These are phyloP conservation scores for Davidsoniella neocaledoniae DNA, from an alignment of 2,329 filamentous ascomycete species.

Conservation along the genomic window DNA sequence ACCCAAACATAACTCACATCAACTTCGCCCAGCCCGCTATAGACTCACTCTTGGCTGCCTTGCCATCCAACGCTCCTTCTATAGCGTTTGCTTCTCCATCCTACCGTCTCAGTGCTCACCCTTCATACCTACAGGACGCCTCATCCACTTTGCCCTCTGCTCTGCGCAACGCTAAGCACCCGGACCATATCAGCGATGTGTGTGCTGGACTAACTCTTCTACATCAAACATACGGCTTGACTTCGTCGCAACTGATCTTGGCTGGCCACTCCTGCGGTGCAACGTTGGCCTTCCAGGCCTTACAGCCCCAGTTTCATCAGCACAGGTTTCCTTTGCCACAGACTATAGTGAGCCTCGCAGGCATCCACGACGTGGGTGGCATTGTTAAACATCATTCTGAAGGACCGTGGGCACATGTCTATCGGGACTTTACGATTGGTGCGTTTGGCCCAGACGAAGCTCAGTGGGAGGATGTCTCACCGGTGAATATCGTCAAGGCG, in stretches of 20 bases:
- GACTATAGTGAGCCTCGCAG: conserved; percentile 30
- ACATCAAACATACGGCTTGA: conserved; percentile 27
- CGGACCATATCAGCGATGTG: conserved; percentile 42
- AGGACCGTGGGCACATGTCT: conserved; percentile 18
- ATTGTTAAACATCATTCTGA: conserved; percentile 20
- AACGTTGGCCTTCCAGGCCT: conserved; percentile 32
- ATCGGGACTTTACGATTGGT: conserved; percentile 26
- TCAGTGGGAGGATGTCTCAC: conserved; percentile 26
- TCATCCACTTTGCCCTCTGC: conserved; percentile 12
- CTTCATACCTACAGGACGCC: conserved; percentile 25
- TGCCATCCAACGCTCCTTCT: neutral
- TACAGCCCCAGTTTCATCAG: conserved; percentile 16
- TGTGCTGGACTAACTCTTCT: conserved; percentile 33
- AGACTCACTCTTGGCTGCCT: conserved; percentile 1
- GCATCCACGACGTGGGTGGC: conserved; percentile 31
- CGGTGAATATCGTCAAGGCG: conserved; percentile 15
- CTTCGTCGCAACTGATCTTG: conserved; percentile 32
- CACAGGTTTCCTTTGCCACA: conserved; percentile 14
- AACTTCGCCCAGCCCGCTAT: conserved; percentile 10
- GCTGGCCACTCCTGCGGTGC: conserved; percentile 48
- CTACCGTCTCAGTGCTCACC: conserved; percentile 41
- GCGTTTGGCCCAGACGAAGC: conserved; percentile 28
- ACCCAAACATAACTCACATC: conserved; percentile 14
- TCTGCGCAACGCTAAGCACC: conserved; percentile 33
- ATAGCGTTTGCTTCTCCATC: conserved; percentile 27